These are phyloP conservation scores for Coccomyxa sp. DNA, from an alignment of 139 green algal species.

Conservation along the genomic window DNA sequence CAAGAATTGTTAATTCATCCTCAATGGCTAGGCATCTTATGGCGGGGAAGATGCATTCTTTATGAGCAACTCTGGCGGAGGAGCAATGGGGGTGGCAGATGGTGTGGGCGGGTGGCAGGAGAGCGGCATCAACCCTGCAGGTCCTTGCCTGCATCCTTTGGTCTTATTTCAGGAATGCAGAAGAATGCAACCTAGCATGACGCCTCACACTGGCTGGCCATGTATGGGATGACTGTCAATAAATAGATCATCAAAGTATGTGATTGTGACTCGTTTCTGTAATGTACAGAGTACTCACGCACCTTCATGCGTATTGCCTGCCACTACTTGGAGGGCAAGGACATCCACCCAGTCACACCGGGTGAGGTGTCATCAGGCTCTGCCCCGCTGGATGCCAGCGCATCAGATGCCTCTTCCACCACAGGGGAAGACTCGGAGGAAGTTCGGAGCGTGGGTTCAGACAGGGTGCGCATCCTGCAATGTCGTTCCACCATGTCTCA, in stretches of 20 bases:
- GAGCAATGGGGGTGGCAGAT: slow-evolving; percentile 78
- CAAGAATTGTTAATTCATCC: background rate
- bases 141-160: slow-evolving; percentile 10
- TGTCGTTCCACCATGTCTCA: too few relatives aligned
- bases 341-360: slow-evolving; percentile 8
- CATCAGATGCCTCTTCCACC: background rate
- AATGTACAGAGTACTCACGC: slow-evolving; percentile 66
- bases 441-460: background rate
- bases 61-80: slow-evolving; percentile 45
- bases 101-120: slow-evolving; percentile 87
- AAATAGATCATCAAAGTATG: background rate
- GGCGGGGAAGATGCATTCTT: slow-evolving; percentile 89
- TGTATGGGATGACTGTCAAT: too few relatives aligned
- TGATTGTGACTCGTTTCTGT: background rate
- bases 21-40: slow-evolving; percentile 38
- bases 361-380: background rate
- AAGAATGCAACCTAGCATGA: too few relatives aligned
- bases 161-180: too few relatives aligned
- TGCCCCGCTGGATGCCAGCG: background rate
- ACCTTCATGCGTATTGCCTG: slow-evolving; percentile 65
- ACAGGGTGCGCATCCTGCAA: too few relatives aligned
- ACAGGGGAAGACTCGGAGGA: background rate
- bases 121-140: slow-evolving; percentile 78
- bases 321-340: slow-evolving; percentile 53
- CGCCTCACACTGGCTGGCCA: too few relatives aligned